Evolutionary conservation across 2,329 filamentous ascomycete species (phyloP).

Genomic region (Talaromyces marneffei): DNA sequence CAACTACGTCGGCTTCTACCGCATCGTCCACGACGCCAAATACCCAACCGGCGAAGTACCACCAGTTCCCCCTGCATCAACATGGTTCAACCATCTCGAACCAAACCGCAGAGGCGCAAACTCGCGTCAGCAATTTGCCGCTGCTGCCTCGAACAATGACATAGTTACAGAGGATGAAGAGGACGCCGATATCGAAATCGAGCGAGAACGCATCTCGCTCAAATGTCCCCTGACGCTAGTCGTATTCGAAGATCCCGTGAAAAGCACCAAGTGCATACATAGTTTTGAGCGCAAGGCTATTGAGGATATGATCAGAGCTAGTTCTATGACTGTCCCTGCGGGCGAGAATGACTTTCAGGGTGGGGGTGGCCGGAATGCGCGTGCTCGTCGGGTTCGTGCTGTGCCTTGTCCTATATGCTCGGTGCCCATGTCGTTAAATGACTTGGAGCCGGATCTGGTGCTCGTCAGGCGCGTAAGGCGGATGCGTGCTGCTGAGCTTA

Average conservation of each 20-base stretch:
- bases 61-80: constrained; percentile 50
- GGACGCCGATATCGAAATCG: constrained; percentile 43
- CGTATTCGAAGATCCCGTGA: constrained; percentile 43
- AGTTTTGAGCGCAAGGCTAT: constrained; percentile 46
- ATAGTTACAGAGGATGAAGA: constrained; percentile 8
- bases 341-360: constrained; percentile 15
- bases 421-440: constrained; percentile 29
- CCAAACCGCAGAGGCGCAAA: not conserved
- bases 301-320: constrained; percentile 37
- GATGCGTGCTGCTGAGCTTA: constrained; percentile 23
- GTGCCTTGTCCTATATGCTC: constrained; percentile 42
- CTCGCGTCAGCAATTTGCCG: constrained; percentile 9
- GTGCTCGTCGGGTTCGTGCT: constrained; percentile 21
- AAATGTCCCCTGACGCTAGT: constrained; percentile 46
- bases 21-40: constrained; percentile 56
- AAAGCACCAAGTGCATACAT: constrained; percentile 45
- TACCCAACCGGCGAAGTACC: constrained; percentile 49
- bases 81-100: constrained; percentile 56
- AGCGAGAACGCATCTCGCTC: constrained; percentile 40
- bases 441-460: constrained; percentile 38
- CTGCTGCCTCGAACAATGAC: constrained; percentile 12
- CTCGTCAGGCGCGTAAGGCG: constrained; percentile 36
- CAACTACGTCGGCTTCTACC: constrained; percentile 56
- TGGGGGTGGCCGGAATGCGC: constrained; percentile 14
- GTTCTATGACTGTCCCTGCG: constrained; percentile 24